Percentiles rank a stretch among this genome's conserved stretches.
Evolutionary conservation across 148 eudicot genomes (phyloP).

Genomic region (Linanthus parryae): DNA sequence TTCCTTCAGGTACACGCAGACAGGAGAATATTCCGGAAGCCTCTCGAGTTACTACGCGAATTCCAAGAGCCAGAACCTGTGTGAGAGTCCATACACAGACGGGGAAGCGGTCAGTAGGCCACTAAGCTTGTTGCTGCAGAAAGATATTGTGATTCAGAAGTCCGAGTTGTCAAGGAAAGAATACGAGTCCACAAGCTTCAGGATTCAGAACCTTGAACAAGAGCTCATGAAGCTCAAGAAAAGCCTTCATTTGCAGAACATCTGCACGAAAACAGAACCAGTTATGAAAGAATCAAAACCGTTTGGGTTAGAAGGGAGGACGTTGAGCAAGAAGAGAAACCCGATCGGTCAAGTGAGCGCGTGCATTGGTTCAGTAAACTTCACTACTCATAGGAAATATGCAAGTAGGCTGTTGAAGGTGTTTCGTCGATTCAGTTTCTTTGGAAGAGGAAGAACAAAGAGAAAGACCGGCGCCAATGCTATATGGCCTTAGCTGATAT

Average conservation of each 20-base stretch:
- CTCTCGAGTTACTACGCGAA: slow-evolving; percentile 51
- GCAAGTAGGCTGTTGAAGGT: slow-evolving; percentile 58
- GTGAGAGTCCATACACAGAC: slow-evolving; percentile 49
- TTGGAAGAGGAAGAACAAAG: slow-evolving; percentile 49
- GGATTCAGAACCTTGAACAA: slow-evolving; percentile 78
- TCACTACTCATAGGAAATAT: slow-evolving; percentile 63
- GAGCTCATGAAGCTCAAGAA: slow-evolving; percentile 63
- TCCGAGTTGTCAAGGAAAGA: slow-evolving; percentile 38
- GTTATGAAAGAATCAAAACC: slow-evolving; percentile 23
- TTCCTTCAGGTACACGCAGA: slow-evolving; percentile 60
- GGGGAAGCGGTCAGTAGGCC: slow-evolving; percentile 33
- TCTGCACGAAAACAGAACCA: slow-evolving; percentile 21
- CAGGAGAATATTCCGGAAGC: slow-evolving; percentile 63
- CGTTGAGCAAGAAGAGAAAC: slow-evolving; percentile 47
- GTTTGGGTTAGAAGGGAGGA: slow-evolving; percentile 36
- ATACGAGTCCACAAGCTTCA: slow-evolving; percentile 78
- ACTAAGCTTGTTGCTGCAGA: slow-evolving; percentile 31
- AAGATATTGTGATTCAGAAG: slow-evolving; percentile 24
- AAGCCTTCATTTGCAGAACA: slow-evolving; percentile 38
- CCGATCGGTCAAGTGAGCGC: slow-evolving; percentile 54
- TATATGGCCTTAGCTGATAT: slow-evolving; percentile 26
- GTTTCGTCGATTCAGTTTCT: slow-evolving; percentile 42
- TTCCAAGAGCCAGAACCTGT: slow-evolving; percentile 44
- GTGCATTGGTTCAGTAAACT: slow-evolving; percentile 67
- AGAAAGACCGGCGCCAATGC: slow-evolving; percentile 31